A percentile compares a stretch with the other conserved stretches of the same genome.
Conservation (phyloP, 2,329 filamentous ascomycete species). For the Geoglossum cookeanum region DNA sequence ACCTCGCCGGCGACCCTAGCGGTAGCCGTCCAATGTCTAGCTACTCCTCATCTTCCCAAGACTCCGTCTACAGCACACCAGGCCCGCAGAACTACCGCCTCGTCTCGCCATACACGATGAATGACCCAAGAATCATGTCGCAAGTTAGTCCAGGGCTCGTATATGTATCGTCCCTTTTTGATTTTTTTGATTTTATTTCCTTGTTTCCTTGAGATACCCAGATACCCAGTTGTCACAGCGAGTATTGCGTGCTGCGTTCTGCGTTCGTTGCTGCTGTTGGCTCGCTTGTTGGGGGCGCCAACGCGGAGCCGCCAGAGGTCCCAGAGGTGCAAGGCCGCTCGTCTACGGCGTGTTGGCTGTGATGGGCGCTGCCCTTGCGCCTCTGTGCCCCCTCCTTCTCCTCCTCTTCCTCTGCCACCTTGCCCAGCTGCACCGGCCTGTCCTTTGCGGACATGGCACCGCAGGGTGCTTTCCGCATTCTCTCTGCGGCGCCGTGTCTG, state of each 20-base stretch:
- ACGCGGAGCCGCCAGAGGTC: not conserved
- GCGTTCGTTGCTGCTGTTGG: not conserved
- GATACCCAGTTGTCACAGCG: not conserved
- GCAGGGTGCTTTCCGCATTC: too few relatives aligned
- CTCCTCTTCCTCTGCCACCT: not conserved
- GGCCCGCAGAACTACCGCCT: not conserved
- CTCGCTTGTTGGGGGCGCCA: not conserved
- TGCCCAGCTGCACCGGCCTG: too few relatives aligned
- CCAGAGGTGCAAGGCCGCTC: not conserved
- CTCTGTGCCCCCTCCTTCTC: not conserved
- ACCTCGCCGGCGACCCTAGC: not conserved
- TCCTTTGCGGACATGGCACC: too few relatives aligned
- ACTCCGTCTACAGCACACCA: constrained; percentile 2
- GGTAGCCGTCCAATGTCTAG: not conserved
- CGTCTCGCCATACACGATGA: constrained; percentile 2
- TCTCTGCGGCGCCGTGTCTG: too few relatives aligned
- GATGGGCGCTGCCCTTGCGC: not conserved
- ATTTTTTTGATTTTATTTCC: not conserved
- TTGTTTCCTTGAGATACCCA: not conserved
- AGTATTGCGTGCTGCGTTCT: not conserved
- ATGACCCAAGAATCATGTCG: not conserved
- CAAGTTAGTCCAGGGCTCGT: constrained; percentile 2
- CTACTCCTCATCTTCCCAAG: not conserved
- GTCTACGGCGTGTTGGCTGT: not conserved
- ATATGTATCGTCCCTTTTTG: constrained; percentile 2